A percentile compares a stretch with the other conserved stretches of the same genome.
Conservation (phyloP, 2,329 filamentous ascomycete genomes). For the Penicillium sp. region DNA sequence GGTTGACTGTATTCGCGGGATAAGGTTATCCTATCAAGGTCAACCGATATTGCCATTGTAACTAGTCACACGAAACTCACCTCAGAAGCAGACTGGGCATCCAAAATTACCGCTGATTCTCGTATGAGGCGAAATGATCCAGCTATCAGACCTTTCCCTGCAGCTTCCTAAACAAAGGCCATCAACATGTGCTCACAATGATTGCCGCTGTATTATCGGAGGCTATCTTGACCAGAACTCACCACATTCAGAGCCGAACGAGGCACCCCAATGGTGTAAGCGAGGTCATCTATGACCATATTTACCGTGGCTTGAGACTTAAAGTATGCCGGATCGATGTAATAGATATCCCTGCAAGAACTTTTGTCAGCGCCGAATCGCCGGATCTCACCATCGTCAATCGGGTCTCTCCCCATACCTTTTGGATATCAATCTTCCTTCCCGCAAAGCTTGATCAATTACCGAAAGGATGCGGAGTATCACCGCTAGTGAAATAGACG, state of each 20-base stretch:
- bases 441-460: constrained; percentile 56
- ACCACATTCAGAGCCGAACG: constrained; percentile 63
- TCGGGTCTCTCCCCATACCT: constrained; percentile 45
- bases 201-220: too few species aligned
- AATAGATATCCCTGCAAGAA: constrained; percentile 63
- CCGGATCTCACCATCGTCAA: background rate
- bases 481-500: constrained; percentile 47
- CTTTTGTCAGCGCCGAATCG: background rate
- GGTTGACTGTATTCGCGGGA: constrained; percentile 54
- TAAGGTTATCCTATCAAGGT: constrained; percentile 52
- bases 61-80: constrained; percentile 17
- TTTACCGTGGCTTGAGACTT: constrained; percentile 62
- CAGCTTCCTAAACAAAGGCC: constrained; percentile 40
- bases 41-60: background rate
- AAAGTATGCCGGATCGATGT: constrained; percentile 64
- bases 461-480: constrained; percentile 60
- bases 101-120: constrained; percentile 33
- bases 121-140: constrained; percentile 38
- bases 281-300: constrained; percentile 63
- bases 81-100: constrained; percentile 42
- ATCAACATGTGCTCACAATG: too few species aligned
- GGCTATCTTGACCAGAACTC: constrained; percentile 22
- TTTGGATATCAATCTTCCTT: constrained; percentile 58
- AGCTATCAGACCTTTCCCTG: constrained; percentile 48
- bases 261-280: constrained; percentile 61